A percentile compares a stretch with the other conserved stretches of the same genome.
Evolutionary conservation across 805 yeast genomes (phyloP).

Genomic region (Cyberlindnera lachancei): DNA sequence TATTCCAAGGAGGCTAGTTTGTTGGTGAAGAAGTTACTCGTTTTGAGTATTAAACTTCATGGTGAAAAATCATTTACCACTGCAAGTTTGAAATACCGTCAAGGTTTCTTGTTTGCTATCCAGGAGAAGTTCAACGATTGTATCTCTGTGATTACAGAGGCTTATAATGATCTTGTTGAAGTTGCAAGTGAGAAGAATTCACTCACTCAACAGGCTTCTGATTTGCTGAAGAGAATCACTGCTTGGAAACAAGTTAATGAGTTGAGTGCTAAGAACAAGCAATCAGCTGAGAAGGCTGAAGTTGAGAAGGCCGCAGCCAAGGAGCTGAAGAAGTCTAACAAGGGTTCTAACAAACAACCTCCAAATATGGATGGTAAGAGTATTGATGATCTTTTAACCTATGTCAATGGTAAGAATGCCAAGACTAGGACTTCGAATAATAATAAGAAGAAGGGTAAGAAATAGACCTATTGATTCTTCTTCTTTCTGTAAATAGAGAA

Average conservation of each 20-base stretch:
- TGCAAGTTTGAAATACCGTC: slow-evolving; percentile 61
- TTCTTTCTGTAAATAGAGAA: not conserved
- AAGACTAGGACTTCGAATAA: not conserved
- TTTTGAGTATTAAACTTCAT: slow-evolving; percentile 40
- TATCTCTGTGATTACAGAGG: slow-evolving; percentile 42
- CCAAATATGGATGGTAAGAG: slow-evolving; percentile 45
- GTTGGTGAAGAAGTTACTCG: slow-evolving; percentile 47
- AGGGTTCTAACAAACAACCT: slow-evolving; percentile 6
- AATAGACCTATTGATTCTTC: not conserved
- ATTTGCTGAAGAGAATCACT: slow-evolving; percentile 53
- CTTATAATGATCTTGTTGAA: slow-evolving; percentile 49
- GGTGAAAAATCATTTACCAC: slow-evolving; percentile 56
- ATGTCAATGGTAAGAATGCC: not conserved
- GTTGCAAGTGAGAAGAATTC: slow-evolving; percentile 62
- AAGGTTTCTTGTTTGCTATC: slow-evolving; percentile 53
- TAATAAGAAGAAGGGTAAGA: not conserved
- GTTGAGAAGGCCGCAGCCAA: slow-evolving; percentile 18
- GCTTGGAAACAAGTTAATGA: slow-evolving; percentile 39
- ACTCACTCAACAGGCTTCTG: slow-evolving; percentile 58
- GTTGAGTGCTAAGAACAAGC: slow-evolving; percentile 30
- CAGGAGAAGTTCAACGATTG: slow-evolving; percentile 48
- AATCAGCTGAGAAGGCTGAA: slow-evolving; percentile 22
- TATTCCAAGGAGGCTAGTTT: slow-evolving; percentile 40
- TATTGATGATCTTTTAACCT: slow-evolving; percentile 64
- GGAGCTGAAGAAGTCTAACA: not conserved